Conservation (phyloP, 129 eudicot species). For the Flaveria trinervia region DNA sequence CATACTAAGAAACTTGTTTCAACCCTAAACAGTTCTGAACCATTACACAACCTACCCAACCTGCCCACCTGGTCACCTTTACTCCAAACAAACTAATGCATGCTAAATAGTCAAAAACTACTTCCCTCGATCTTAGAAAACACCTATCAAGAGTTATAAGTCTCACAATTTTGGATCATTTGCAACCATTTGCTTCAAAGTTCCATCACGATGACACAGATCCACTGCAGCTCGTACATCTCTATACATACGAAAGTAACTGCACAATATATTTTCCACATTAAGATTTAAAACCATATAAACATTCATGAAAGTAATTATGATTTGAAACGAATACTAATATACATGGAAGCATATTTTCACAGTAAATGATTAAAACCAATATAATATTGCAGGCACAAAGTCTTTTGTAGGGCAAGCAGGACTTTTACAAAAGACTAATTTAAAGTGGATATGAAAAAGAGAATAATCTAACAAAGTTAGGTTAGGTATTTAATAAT, state of each 20-base stretch:
- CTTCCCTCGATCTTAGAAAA: not conserved
- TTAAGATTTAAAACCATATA: slow-evolving; percentile 9
- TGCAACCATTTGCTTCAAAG: slow-evolving; percentile 95
- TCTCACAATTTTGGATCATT: slow-evolving; percentile 72
- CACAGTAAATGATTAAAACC: not conserved
- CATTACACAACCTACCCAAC: not conserved
- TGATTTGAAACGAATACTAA: slow-evolving; percentile 4
- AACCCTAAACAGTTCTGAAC: not conserved
- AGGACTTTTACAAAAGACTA: not conserved
- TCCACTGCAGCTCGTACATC: slow-evolving; percentile 98
- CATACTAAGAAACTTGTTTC: not conserved
- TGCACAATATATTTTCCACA: slow-evolving; percentile 38
- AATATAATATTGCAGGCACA: not conserved
- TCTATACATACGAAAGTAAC: slow-evolving; percentile 84
- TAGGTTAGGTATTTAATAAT: not conserved
- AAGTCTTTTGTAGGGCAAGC: slow-evolving; percentile 9
- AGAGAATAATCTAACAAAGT: slow-evolving; percentile 1
- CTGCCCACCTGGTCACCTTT: not conserved
- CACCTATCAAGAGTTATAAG: not conserved
- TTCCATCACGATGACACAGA: slow-evolving; percentile 98
- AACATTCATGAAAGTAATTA: not conserved
- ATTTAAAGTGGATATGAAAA: not conserved
- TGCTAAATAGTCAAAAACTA: not conserved
- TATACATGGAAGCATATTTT: not conserved
- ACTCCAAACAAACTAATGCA: not conserved